These are phyloP conservation scores for Cyberlindnera mississippiensis DNA, from an alignment of 805 yeast genomes.

Conservation along the genomic window DNA sequence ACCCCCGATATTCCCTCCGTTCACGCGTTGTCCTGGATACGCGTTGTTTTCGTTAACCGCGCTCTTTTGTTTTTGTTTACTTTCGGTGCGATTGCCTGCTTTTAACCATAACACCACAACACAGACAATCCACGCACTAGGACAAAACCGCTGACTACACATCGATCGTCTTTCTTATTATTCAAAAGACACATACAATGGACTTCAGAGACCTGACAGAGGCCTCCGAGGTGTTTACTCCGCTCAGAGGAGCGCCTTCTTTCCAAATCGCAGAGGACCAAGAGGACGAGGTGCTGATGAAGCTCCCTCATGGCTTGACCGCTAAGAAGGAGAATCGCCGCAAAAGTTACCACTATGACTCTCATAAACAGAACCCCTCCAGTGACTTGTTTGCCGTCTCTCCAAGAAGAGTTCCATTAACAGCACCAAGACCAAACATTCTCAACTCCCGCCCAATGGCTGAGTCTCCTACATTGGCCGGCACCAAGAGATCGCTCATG, in stretches of 20 bases:
- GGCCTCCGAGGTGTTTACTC: constrained; percentile 23
- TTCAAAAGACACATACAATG: too few species aligned
- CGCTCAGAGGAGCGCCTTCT: constrained; percentile 16
- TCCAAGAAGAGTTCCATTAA: constrained; percentile 28
- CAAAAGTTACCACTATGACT: constrained; percentile 21
- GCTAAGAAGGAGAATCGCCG: constrained; percentile 29
- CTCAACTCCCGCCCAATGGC: constrained; percentile 24
- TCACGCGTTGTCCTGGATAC: constrained; percentile 7
- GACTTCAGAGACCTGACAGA: constrained; percentile 11
- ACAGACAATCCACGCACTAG: neutral
- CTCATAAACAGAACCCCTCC: neutral
- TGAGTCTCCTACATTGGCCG: constrained; percentile 4
- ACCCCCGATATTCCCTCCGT: neutral
- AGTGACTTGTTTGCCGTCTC: constrained; percentile 9
- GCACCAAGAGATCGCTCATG: constrained; percentile 23
- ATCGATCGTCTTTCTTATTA: too few species aligned
- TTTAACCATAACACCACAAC: neutral
- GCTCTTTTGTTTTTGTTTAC: constrained; percentile 11
- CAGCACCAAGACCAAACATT: constrained; percentile 31
- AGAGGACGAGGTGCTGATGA: constrained; percentile 21
- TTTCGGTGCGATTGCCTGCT: constrained; percentile 4
- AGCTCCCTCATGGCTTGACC: constrained; percentile 45
- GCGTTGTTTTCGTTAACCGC: neutral
- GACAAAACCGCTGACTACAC: neutral
- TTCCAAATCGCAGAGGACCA: constrained; percentile 21